These are phyloP conservation scores for thale cress (Arabidopsis thaliana) DNA, from an alignment of 345 rosid genomes.

Conservation along the genomic window DNA sequence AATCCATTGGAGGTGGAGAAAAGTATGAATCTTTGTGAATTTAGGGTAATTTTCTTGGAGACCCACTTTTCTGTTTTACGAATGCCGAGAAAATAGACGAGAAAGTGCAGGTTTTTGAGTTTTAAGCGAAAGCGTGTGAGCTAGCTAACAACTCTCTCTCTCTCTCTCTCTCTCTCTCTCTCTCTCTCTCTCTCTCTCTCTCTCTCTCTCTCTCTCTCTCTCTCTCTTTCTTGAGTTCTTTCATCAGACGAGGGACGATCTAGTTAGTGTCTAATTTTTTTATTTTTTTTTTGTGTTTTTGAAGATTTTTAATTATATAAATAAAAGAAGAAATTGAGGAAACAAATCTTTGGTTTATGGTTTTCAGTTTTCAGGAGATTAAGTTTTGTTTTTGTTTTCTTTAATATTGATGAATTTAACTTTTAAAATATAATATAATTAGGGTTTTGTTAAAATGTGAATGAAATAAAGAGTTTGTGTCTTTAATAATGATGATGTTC, in stretches of 20 bases:
- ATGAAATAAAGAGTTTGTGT: not conserved
- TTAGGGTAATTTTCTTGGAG: constrained; percentile 14
- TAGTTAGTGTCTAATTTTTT: not conserved
- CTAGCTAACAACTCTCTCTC: constrained; percentile 42
- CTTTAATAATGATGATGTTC: constrained; percentile 31
- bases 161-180: not conserved
- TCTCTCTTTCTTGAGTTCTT: constrained; percentile 14
- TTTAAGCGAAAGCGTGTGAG: constrained; percentile 50
- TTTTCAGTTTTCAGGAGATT: constrained; percentile 19
- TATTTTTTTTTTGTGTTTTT: not conserved
- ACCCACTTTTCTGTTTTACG: constrained; percentile 29
- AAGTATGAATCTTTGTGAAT: constrained; percentile 4
- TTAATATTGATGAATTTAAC: not conserved
- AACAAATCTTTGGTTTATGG: constrained; percentile 16
- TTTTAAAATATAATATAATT: constrained; percentile 4
- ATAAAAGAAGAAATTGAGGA: not conserved
- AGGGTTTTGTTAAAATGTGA: constrained; percentile 6
- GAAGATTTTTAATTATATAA: not conserved
- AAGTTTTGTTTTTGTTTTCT: not conserved
- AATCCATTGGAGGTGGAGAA: constrained; percentile 49
- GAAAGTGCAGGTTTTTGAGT: constrained; percentile 51
- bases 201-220: constrained; percentile 19
- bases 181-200: not conserved
- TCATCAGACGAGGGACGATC: constrained; percentile 16
- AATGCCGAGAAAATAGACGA: constrained; percentile 49